Conservation (phyloP, 306 rosid species). For the Dalbergia cultrata region DNA sequence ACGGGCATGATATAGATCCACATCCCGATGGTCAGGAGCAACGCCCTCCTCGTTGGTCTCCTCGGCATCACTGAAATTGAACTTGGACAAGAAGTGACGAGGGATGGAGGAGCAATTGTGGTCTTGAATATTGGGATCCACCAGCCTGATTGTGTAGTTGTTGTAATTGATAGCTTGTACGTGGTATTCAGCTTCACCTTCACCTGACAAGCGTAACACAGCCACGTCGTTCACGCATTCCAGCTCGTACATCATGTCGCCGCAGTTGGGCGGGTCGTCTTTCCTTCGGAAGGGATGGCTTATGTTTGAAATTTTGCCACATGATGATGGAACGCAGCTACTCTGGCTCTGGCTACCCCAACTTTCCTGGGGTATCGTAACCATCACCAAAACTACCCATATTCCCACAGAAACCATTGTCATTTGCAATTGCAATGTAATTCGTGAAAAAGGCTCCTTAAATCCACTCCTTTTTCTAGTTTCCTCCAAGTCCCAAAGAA, state of each 20-base stretch:
- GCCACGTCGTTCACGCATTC: conserved; percentile 44
- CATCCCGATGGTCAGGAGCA: not conserved
- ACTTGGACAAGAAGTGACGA: not conserved
- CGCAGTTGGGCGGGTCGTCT: conserved; percentile 27
- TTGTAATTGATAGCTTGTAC: conserved; percentile 46
- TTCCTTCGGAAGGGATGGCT: conserved; percentile 31
- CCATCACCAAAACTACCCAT: not conserved
- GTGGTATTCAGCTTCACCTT: not conserved
- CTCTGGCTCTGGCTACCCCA: not conserved
- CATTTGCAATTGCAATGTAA: no score
- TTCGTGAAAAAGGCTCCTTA: no score
- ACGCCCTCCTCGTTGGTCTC: not conserved
- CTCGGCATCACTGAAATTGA: not conserved
- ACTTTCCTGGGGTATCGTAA: no score
- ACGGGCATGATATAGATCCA: not conserved
- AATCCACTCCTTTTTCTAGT: no score
- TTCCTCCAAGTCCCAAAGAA: no score
- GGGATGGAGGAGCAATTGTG: conserved; percentile 40
- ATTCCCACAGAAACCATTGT: no score
- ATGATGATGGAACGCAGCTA: conserved; percentile 24
- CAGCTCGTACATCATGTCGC: not conserved
- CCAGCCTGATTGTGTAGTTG: conserved; percentile 44
- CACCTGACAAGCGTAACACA: not conserved
- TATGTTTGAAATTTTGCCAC: conserved; percentile 45
- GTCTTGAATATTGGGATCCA: conserved; percentile 19